Evolutionary conservation across 2,329 filamentous ascomycete genomes (phyloP), one percentile per base, ranked within the genome.

Genomic region (Macrophomina tecta): DNA sequence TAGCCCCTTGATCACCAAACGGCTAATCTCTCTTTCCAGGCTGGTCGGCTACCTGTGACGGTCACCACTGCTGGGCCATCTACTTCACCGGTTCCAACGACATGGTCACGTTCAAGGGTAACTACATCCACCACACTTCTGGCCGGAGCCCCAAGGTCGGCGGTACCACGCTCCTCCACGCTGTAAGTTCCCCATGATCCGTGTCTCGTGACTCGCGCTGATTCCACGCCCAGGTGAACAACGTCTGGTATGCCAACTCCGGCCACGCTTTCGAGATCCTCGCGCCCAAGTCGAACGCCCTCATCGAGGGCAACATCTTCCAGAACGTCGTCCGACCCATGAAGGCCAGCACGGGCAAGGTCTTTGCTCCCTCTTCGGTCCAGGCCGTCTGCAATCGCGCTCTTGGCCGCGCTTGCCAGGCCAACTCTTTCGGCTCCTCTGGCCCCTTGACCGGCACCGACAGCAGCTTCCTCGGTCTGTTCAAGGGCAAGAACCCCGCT

Each of bases 271-370:
- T 85, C 67, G 82, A 81, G 53, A 73, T 23, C 23, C 23, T 79
- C 36, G 73, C 70, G 51, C 62, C 36, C 4, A 71, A 71, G 5
- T 69, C 69, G 32, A 70, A 67, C 14, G 67, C 70, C 9, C 65
- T 73, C 12, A 45, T 82, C 28, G 82, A 84, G 70, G 82, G 81
- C 36, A 83, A 83, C 73, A 77, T 77, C 65, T 83, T 84, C 71
- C 73, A 78, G 48, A 71, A 76, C 9, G 79, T 82, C 55, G 74
- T 75, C 7, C 80, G 76, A n/a, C 79, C 80, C 16, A 69, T 79
- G 23, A 81, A 79, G n/a, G 9, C 49, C 4, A 16, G 12, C 49
- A 52, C 23, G 7, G 36, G 36, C 7, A 38, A 38, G 23, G 23
- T 23, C 23, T 23, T 23, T 23, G 23, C 23, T 23, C 23, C 23